phyloP scores from a whole-genome alignment of 345 rosid genomes.

The Eucalyptus victrix region DNA sequence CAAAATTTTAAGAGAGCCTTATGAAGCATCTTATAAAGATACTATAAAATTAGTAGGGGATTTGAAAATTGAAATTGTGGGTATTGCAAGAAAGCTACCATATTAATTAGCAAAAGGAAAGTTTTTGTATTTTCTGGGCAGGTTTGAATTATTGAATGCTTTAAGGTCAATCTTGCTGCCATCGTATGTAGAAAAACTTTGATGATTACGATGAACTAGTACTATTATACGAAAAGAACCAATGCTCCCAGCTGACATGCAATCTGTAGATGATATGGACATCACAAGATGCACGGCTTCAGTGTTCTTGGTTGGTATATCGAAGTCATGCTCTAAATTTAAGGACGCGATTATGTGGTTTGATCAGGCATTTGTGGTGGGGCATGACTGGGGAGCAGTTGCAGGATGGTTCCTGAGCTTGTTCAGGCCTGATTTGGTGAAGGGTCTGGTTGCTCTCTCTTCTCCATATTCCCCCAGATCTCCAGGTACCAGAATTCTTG shows the following conservation, averaged over 20 bases:
- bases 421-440: constrained; percentile 29
- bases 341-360: constrained; percentile 8
- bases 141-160: neutral
- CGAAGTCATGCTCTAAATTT: constrained; percentile 4
- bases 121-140: neutral
- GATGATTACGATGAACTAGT: neutral
- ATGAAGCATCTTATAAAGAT: neutral
- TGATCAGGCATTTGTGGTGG: constrained; percentile 24
- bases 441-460: constrained; percentile 22
- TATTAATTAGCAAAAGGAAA: neutral
- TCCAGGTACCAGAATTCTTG: constrained; percentile 38
- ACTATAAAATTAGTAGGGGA: neutral
- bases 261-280: neutral
- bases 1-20: neutral
- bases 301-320: constrained; percentile 49
- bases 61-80: neutral
- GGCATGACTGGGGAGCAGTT: constrained; percentile 41
- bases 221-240: neutral
- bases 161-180: neutral
- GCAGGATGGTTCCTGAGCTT: constrained; percentile 31
- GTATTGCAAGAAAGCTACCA: neutral
- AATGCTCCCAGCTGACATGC: neutral
- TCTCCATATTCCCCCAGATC: constrained; percentile 36
- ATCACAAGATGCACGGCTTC: neutral
- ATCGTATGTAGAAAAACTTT: neutral